Base-by-base conservation (phyloP, 768 basidiomycete genomes). In the Clitopilus hobsonii region DNA sequence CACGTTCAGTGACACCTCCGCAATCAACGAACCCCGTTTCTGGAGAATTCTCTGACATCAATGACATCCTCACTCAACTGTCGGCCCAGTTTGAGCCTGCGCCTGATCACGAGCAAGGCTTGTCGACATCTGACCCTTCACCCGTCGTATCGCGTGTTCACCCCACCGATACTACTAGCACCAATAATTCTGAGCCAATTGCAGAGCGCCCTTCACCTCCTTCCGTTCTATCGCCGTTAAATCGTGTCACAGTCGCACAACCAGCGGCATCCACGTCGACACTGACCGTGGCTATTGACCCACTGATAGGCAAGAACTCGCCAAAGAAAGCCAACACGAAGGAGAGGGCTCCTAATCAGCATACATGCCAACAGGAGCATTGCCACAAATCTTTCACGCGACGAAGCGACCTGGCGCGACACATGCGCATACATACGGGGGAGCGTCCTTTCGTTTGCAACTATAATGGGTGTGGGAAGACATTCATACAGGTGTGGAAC, bases 361-460 rank as follows among this genome's bases (percentile, higher is more conserved):
- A 91, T 64, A 76, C 76, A 18, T 92, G 91, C 63, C 86, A 85
- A 57, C 77, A 84, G 55, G 81, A 85, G 38, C 79, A 84, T 32
- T 94, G 92, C 63, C 77, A 79, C 62, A 94, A 94, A 74, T 76
- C 84, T 8, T 94, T 94, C 65, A 87, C 86, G 25, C 82, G 92
- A 22, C 81, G 86, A 56, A 94, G 91, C 64, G 92, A 94, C 65
- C 78, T 94, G 45, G 80, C 84, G 38, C 83, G 92, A 24, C 92
- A 95, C 66, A 89, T 84, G 77, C 83, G 91, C 41, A 94, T 94
- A 74, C 92, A 95, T 63, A 94, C 92, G 0, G 92, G 92, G 16
- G 92, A 94, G 68, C 79, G 92, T 51, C 92, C 92, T 2, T 94
- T 89, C 67, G 74, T 85, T 11, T 94, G 91, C 61, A 74, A 76